Percentiles rank a stretch among this genome's conserved stretches.
phyloP scores from a whole-genome alignment of 140 eudicot species.

The Oenanthe javanica region DNA sequence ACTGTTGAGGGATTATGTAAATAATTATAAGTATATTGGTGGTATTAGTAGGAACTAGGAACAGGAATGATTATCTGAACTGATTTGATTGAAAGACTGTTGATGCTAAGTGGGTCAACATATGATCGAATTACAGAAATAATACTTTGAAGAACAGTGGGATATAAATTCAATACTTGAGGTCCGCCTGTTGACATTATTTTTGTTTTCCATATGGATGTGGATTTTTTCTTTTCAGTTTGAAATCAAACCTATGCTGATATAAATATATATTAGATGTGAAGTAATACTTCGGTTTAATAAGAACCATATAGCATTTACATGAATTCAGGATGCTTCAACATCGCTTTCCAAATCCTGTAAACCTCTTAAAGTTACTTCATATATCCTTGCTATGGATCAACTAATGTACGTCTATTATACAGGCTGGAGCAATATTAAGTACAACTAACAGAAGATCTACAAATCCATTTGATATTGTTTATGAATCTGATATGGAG shows the following conservation, averaged over 20 bases:
- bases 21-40: background rate
- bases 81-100: background rate
- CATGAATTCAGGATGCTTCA: background rate
- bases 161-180: background rate
- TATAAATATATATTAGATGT: background rate
- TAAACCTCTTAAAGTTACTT: background rate
- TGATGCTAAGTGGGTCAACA: background rate
- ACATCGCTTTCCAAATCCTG: background rate
- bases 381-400: background rate
- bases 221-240: background rate
- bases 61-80: background rate
- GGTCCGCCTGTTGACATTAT: background rate
- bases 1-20: background rate
- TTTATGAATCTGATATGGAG: slow-evolving; percentile 47
- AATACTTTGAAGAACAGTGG: background rate
- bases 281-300: background rate
- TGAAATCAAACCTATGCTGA: background rate
- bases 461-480: slow-evolving; percentile 77
- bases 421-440: slow-evolving; percentile 43
- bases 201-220: background rate
- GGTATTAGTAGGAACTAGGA: background rate
- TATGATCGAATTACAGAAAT: background rate
- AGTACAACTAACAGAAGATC: slow-evolving; percentile 35
- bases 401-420: background rate
- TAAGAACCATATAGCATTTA: background rate